Evolutionary conservation across 768 basidiomycete species (phyloP).

Genomic region (Boletus speciosus): DNA sequence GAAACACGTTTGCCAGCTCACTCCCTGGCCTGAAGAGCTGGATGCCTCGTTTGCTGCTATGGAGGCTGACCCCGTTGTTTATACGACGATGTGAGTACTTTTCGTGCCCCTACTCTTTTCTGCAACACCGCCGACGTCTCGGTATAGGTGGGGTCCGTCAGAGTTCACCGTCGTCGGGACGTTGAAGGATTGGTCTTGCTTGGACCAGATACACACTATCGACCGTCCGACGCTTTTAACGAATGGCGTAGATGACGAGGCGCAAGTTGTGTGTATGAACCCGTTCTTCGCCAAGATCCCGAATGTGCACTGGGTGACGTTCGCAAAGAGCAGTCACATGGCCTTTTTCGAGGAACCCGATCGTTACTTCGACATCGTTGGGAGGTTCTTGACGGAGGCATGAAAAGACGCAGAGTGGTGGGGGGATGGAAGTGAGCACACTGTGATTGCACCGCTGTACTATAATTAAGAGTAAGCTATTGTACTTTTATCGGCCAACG

Average conservation of each 20-base stretch:
- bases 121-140: not conserved
- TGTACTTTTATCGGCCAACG: too few relatives aligned
- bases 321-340: conserved; percentile 24
- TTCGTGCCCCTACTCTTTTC: not conserved
- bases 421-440: too few relatives aligned
- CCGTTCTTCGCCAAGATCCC: conserved; percentile 35
- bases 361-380: conserved; percentile 18
- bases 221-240: conserved; percentile 37
- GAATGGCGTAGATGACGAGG: conserved; percentile 38
- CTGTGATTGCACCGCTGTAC: too few relatives aligned
- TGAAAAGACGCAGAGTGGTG: not conserved
- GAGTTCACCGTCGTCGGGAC: conserved; percentile 40
- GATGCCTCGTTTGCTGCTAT: conserved; percentile 21
- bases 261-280: conserved; percentile 31
- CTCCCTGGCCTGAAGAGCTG: conserved; percentile 35
- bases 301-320: conserved; percentile 35
- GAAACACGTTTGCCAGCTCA: conserved; percentile 34
- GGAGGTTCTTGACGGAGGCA: conserved; percentile 9
- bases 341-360: conserved; percentile 14
- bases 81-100: conserved; percentile 10
- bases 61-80: conserved; percentile 32
- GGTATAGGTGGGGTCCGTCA: conserved; percentile 19
- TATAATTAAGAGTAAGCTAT: too few relatives aligned
- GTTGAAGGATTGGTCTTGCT: conserved; percentile 45
- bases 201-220: conserved; percentile 42